phyloP scores from a whole-genome alignment of 305 asterid genomes.

The Striga hermonthica region DNA sequence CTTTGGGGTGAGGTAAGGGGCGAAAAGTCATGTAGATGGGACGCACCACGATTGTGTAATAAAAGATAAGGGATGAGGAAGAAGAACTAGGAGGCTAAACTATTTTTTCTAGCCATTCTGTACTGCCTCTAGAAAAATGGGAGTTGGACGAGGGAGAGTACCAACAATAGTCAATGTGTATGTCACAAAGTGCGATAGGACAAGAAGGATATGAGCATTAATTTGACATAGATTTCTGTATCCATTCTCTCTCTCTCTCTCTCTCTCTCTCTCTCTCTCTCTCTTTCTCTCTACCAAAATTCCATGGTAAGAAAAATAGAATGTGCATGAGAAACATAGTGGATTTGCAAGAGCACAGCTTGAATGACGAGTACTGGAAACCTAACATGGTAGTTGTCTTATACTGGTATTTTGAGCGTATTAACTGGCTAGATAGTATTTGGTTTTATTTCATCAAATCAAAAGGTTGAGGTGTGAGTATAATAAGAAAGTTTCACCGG shows the following conservation, averaged over 20 bases:
- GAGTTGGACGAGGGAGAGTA: conserved; percentile 19
- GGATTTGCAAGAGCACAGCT: conserved; percentile 13
- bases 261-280: not conserved
- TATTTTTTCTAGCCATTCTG: conserved; percentile 2
- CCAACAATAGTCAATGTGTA: not conserved
- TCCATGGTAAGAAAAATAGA: not conserved
- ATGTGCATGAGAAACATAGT: conserved; percentile 24
- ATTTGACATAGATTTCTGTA: not conserved
- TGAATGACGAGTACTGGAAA: conserved; percentile 3
- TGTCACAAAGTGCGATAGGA: conserved; percentile 6
- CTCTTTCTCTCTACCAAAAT: not conserved
- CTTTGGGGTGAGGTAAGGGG: conserved; percentile 23
- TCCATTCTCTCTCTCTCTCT: not conserved
- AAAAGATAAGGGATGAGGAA: conserved; percentile 21
- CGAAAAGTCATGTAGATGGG: conserved; percentile 11
- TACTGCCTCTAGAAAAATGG: conserved; percentile 17
- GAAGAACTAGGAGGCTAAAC: conserved; percentile 15
- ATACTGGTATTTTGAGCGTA: conserved; percentile 19
- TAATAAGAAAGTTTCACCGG: conserved; percentile 8
- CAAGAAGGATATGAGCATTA: conserved; percentile 15
- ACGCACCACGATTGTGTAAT: conserved; percentile 14
- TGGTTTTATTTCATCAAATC: conserved; percentile 16
- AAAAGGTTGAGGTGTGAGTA: conserved; percentile 21
- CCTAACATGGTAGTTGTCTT: conserved; percentile 3
- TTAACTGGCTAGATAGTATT: conserved; percentile 11